Conservation (phyloP, 768 basidiomycete genomes). For the Leccinum boreale region DNA sequence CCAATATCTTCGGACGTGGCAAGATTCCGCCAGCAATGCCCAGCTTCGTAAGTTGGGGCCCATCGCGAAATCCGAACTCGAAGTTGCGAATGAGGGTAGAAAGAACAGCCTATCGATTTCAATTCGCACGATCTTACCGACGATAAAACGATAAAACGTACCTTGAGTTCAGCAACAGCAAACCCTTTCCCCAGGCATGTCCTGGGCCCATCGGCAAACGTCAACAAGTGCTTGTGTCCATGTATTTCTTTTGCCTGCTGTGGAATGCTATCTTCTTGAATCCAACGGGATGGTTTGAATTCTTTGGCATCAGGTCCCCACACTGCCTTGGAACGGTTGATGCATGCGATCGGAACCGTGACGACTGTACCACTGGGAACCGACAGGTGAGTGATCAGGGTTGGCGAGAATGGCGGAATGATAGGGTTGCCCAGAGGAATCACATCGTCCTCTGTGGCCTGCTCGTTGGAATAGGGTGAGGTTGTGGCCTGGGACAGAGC, state of each 20-base stretch:
- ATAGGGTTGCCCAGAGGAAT: constrained; percentile 54
- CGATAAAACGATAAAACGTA: not conserved
- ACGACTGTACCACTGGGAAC: constrained; percentile 48
- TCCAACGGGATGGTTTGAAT: constrained; percentile 65
- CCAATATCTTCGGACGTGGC: constrained; percentile 33
- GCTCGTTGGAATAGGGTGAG: constrained; percentile 8
- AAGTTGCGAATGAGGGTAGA: constrained; percentile 37
- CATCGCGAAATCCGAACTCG: constrained; percentile 32
- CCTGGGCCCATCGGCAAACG: constrained; percentile 29
- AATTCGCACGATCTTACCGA: not conserved
- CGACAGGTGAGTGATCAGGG: constrained; percentile 33
- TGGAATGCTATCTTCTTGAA: constrained; percentile 32
- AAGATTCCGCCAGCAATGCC: constrained; percentile 27
- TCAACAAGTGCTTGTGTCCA: constrained; percentile 27
- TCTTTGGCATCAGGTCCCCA: constrained; percentile 62
- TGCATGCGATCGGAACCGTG: constrained; percentile 39
- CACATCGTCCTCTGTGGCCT: constrained; percentile 52
- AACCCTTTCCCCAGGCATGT: constrained; percentile 29
- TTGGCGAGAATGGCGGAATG: constrained; percentile 35
- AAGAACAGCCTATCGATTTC: constrained; percentile 7
- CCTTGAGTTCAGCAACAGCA: constrained; percentile 28
- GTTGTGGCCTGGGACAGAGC: not conserved
- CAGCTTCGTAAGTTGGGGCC: constrained; percentile 32
- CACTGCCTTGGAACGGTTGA: constrained; percentile 49
- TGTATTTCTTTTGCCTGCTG: constrained; percentile 32